Conservation (phyloP, 2,329 filamentous ascomycete species). For the Epichloe sibirici region DNA sequence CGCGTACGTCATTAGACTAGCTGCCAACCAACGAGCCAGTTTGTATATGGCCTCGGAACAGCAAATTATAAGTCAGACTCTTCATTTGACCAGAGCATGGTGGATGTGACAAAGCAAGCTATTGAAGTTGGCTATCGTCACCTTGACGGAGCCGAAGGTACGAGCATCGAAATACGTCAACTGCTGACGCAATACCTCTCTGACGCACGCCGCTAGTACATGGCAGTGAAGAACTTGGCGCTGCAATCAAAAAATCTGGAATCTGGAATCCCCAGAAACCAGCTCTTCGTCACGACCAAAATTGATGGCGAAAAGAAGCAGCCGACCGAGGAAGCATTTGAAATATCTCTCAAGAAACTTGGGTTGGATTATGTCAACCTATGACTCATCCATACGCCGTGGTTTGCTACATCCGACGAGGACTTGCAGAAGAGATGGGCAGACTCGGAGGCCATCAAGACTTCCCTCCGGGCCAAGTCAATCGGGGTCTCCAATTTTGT, state of each 20-base stretch:
- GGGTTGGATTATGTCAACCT: slow-evolving; percentile 59
- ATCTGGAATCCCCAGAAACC: slow-evolving; percentile 48
- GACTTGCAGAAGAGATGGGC: slow-evolving; percentile 49
- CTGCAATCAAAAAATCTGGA: slow-evolving; percentile 47
- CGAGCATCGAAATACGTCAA: slow-evolving; percentile 5
- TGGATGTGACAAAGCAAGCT: slow-evolving; percentile 42
- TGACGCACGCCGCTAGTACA: slow-evolving; percentile 34
- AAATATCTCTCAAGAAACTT: slow-evolving; percentile 51
- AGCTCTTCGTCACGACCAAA: slow-evolving; percentile 59
- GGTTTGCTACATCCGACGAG: slow-evolving; percentile 33
- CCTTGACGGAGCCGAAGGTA: slow-evolving; percentile 62
- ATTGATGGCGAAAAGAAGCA: slow-evolving; percentile 28
- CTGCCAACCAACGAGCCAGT: slow-evolving; percentile 23
- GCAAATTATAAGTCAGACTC: slow-evolving; percentile 43
- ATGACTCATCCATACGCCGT: slow-evolving; percentile 52
- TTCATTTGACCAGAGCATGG: slow-evolving; percentile 41
- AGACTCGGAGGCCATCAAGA: slow-evolving; percentile 52
- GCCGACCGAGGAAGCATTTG: slow-evolving; percentile 37
- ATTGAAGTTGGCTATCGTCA: slow-evolving; percentile 60
- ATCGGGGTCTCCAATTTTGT: slow-evolving; percentile 73
- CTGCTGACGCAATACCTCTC: neutral
- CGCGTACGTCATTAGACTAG: neutral
- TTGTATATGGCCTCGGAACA: slow-evolving; percentile 63
- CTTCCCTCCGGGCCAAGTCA: slow-evolving; percentile 50
- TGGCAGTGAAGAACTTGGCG: slow-evolving; percentile 56